Percentiles rank a stretch among this genome's conserved stretches.
These are phyloP conservation scores for Aspergillus costaricaensis DNA, from an alignment of 2,329 filamentous ascomycete species.

Conservation along the genomic window DNA sequence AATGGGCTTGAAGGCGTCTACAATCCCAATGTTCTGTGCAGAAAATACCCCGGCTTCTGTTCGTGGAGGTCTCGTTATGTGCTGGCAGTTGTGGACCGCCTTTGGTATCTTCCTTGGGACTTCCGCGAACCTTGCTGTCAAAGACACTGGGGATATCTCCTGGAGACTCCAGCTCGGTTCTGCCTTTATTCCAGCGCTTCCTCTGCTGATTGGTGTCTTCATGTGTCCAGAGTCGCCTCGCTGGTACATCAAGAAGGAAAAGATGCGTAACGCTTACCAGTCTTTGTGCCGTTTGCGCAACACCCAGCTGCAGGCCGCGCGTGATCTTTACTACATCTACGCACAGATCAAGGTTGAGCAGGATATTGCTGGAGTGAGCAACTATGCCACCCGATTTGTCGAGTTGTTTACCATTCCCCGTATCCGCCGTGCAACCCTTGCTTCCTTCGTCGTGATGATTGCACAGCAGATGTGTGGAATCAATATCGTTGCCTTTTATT, in stretches of 20 bases:
- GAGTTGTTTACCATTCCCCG: conserved; percentile 54
- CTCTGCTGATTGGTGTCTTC: conserved; percentile 59
- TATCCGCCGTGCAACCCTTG: conserved; percentile 65
- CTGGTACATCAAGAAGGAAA: conserved; percentile 68
- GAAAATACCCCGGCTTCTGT: conserved; percentile 59
- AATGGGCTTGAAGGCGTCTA: conserved; percentile 64
- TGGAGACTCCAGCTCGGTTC: conserved; percentile 68
- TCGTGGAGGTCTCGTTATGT: conserved; percentile 59
- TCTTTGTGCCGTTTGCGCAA: conserved; percentile 62
- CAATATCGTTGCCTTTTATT: conserved; percentile 78
- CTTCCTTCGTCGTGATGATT: conserved; percentile 79
- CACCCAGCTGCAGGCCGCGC: conserved; percentile 60
- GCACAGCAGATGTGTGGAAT: conserved; percentile 72
- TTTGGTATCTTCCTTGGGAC: conserved; percentile 69
- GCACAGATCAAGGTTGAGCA: conserved; percentile 53
- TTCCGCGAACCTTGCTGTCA: conserved; percentile 65
- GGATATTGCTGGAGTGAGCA: conserved; percentile 48
- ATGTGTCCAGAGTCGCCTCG: conserved; percentile 67
- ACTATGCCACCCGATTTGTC: conserved; percentile 62
- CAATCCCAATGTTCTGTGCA: conserved; percentile 57
- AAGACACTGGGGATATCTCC: conserved; percentile 58
- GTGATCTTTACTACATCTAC: conserved; percentile 65
- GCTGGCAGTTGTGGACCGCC: conserved; percentile 57
- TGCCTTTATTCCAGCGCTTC: conserved; percentile 65
- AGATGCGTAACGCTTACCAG: conserved; percentile 61